Conservation (phyloP, 202 grass and related monocot genomes). For the Digitaria exilis region DNA sequence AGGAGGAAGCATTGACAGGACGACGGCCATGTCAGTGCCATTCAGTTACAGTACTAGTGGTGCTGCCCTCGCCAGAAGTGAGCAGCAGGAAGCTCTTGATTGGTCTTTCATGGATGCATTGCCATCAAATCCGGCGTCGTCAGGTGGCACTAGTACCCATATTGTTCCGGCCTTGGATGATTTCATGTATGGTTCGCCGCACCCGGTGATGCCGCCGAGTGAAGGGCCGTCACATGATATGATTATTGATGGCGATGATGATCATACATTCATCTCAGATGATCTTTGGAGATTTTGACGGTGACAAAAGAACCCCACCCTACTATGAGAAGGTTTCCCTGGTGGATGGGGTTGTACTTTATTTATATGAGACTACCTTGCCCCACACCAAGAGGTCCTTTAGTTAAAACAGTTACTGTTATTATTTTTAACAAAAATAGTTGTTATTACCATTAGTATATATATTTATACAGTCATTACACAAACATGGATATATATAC, state of each 20-base stretch:
- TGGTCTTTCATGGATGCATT: slow-evolving; percentile 69
- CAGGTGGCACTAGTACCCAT: not conserved
- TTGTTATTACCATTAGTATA: too few relatives aligned
- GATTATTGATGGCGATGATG: slow-evolving; percentile 11
- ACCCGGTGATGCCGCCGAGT: not conserved
- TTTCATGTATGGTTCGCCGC: slow-evolving; percentile 44
- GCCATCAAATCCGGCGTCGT: not conserved
- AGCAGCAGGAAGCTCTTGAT: slow-evolving; percentile 44
- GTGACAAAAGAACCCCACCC: too few relatives aligned
- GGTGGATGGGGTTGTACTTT: not conserved
- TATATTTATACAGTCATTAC: not conserved
- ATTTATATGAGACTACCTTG: not conserved
- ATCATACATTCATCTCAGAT: slow-evolving; percentile 41
- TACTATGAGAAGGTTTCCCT: not conserved
- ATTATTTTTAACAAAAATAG: too few relatives aligned
- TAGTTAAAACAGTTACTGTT: too few relatives aligned
- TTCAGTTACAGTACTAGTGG: not conserved
- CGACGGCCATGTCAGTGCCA: not conserved
- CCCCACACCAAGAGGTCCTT: not conserved
- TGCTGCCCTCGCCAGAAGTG: not conserved
- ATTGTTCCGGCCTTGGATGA: slow-evolving; percentile 31
- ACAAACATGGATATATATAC: not conserved
- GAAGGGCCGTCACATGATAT: not conserved
- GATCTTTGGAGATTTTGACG: slow-evolving; percentile 48
- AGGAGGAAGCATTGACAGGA: not conserved